Percentiles rank a stretch among this genome's conserved stretches.
Conservation (phyloP, 805 yeast species). For the Candida michaelii region DNA sequence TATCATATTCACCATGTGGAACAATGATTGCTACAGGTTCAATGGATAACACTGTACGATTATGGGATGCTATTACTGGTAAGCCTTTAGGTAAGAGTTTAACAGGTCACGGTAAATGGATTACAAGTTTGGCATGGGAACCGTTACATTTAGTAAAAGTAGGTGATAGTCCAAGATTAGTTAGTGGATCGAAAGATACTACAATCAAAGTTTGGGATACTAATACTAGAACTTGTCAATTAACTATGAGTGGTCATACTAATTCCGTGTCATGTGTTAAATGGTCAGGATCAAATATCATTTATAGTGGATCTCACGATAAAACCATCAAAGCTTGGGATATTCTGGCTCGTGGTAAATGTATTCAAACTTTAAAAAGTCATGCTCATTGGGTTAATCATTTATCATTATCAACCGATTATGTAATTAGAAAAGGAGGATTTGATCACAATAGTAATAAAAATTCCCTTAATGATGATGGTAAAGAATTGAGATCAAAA, state of each 20-base stretch:
- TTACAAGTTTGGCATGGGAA: slow-evolving; percentile 89
- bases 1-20: slow-evolving; percentile 90
- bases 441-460: slow-evolving; percentile 67
- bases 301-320: slow-evolving; percentile 92
- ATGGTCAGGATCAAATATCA: slow-evolving; percentile 88
- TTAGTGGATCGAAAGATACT: slow-evolving; percentile 89
- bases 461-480: slow-evolving; percentile 24
- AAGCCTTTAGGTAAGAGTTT: slow-evolving; percentile 70
- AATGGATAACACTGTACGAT: slow-evolving; percentile 84
- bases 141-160: slow-evolving; percentile 78
- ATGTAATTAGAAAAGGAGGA: slow-evolving; percentile 82
- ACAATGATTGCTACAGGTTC: slow-evolving; percentile 91
- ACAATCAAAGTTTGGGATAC: slow-evolving; percentile 90
- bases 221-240: slow-evolving; percentile 58
- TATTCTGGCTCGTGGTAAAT: slow-evolving; percentile 65
- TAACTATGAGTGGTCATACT: slow-evolving; percentile 83
- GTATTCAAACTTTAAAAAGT: slow-evolving; percentile 74
- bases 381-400: slow-evolving; percentile 99
- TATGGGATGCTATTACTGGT: slow-evolving; percentile 85
- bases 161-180: slow-evolving; percentile 69
- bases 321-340: slow-evolving; percentile 94
- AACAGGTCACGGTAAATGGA: slow-evolving; percentile 85
- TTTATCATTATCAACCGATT: slow-evolving; percentile 86
- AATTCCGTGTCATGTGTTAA: slow-evolving; percentile 91
- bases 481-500: slow-evolving; percentile 35